phyloP scores from a whole-genome alignment of 2,329 filamentous ascomycete genomes.

The Didymella segeticola region DNA sequence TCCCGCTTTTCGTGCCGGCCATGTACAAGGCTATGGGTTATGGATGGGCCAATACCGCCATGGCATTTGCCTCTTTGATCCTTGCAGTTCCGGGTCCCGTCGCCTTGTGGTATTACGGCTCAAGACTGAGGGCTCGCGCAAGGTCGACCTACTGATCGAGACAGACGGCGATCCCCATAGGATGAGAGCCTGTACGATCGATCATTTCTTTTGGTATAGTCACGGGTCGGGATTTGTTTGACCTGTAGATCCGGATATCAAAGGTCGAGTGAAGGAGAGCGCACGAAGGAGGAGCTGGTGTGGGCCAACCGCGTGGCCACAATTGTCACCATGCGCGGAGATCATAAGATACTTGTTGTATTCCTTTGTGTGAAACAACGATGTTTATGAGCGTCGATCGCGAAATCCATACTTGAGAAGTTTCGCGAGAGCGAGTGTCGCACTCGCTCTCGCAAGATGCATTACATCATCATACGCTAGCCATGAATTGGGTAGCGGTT shows the following conservation, averaged over 20 bases:
- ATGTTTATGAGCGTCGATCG: not conserved
- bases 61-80: constrained; percentile 33
- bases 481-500: not conserved
- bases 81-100: constrained; percentile 50
- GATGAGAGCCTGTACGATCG: no score
- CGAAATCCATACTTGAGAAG: not conserved
- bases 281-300: not conserved
- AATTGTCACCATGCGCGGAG: not conserved
- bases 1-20: constrained; percentile 48
- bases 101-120: constrained; percentile 55
- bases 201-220: no score
- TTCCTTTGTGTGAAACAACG: not conserved
- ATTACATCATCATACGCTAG: not conserved
- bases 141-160: not conserved
- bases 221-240: no score
- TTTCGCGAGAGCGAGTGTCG: constrained; percentile 3
- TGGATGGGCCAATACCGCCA: constrained; percentile 45
- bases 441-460: not conserved
- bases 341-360: not conserved
- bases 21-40: constrained; percentile 47
- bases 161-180: no score
- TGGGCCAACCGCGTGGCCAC: not conserved
- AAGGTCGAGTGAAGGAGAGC: not conserved
- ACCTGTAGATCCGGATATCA: not conserved
- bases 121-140: constrained; percentile 27